A percentile compares a stretch with the other conserved stretches of the same genome.
phyloP scores from a whole-genome alignment of 345 rosid species.

The Ceriops decandra region DNA sequence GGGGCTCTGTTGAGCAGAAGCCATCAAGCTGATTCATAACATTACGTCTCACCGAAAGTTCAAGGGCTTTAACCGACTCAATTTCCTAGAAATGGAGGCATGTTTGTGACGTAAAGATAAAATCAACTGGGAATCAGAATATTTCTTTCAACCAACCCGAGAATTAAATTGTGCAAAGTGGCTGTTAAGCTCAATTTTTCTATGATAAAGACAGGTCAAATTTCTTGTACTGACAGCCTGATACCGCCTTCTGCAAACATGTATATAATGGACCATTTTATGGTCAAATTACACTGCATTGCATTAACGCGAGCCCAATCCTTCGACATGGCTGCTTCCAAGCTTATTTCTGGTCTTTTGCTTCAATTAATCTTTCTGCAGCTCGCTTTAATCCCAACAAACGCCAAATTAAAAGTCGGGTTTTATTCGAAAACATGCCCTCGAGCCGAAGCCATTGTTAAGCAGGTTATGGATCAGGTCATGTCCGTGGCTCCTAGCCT shows the following conservation, averaged over 20 bases:
- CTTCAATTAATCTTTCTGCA: slow-evolving; percentile 21
- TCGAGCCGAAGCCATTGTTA: slow-evolving; percentile 43
- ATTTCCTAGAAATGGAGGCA: background rate
- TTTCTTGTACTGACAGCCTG: slow-evolving; percentile 6
- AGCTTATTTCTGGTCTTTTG: slow-evolving; percentile 22
- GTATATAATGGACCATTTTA: slow-evolving; percentile 1
- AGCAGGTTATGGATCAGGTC: slow-evolving; percentile 20
- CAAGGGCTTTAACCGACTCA: background rate
- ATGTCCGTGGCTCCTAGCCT: slow-evolving; percentile 42
- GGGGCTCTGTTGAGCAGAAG: background rate
- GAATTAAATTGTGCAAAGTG: background rate
- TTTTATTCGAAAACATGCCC: slow-evolving; percentile 52
- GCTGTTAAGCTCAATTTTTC: background rate
- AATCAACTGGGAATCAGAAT: background rate
- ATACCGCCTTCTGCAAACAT: background rate
- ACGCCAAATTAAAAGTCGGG: slow-evolving; percentile 50
- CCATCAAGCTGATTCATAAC: background rate
- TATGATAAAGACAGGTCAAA: background rate
- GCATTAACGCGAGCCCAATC: background rate
- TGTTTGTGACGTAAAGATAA: no score
- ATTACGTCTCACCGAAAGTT: background rate
- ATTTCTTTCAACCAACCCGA: background rate
- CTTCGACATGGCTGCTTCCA: slow-evolving; percentile 29
- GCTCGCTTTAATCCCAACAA: slow-evolving; percentile 24
- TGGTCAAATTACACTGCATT: no score